Conservation (phyloP, 768 basidiomycete species). For the Boletus fagicola region DNA sequence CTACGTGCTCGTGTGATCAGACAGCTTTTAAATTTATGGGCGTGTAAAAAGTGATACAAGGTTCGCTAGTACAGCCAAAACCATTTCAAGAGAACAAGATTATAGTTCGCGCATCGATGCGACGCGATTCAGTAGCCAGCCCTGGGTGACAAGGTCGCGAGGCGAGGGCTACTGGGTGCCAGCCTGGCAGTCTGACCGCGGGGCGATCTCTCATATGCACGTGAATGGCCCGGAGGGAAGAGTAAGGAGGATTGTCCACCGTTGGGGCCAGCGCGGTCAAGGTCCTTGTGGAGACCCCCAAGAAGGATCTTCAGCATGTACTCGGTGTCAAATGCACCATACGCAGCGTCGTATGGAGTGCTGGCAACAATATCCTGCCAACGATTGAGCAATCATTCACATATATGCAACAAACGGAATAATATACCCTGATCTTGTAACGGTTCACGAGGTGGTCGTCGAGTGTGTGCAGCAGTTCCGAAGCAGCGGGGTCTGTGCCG, state of each 20-base stretch:
- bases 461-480: constrained; percentile 39
- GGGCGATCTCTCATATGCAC: constrained; percentile 8
- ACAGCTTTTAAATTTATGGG: not conserved
- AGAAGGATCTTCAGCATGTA: constrained; percentile 37
- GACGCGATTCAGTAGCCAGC: constrained; percentile 10
- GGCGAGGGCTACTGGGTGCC: constrained; percentile 10
- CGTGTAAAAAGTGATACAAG: no score
- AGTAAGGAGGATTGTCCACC: constrained; percentile 7
- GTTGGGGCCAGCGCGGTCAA: constrained; percentile 13
- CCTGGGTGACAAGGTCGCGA: constrained; percentile 9
- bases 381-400: not conserved
- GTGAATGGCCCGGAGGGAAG: constrained; percentile 6
- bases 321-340: constrained; percentile 33
- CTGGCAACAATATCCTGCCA: constrained; percentile 47
- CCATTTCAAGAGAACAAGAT: not conserved
- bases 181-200: constrained; percentile 10
- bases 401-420: not conserved
- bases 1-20: not conserved
- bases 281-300: constrained; percentile 22
- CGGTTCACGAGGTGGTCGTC: constrained; percentile 38
- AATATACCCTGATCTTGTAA: constrained; percentile 32
- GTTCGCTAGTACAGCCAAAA: not conserved
- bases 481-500: constrained; percentile 37
- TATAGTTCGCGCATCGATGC: not conserved
- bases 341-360: constrained; percentile 35